Evolutionary conservation across 225 moss, liverwort and hornwort genomes (phyloP).

Genomic region (Climacium dendroides): DNA sequence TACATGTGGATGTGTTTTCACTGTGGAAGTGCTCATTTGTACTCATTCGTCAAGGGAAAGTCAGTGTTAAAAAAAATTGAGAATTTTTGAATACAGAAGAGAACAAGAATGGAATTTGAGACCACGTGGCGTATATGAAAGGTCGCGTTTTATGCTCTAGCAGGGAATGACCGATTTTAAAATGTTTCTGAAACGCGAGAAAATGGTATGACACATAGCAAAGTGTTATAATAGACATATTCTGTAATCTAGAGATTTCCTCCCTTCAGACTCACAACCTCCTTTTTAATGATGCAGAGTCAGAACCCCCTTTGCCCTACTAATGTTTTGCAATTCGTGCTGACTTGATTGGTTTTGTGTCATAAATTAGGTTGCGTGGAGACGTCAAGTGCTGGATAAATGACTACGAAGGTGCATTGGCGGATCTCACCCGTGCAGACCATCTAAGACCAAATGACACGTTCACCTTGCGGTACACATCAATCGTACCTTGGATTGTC

Average conservation of each 20-base stretch:
- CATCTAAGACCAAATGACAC: conserved; percentile 26
- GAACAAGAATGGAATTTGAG: background rate
- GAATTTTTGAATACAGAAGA: background rate
- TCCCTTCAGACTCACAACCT: background rate
- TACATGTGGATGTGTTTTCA: background rate
- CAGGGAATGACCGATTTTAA: background rate
- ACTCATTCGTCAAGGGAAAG: background rate
- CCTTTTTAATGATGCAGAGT: no score
- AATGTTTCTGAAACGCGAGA: background rate
- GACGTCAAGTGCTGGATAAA: conserved; percentile 50
- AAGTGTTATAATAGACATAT: background rate
- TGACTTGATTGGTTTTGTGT: background rate
- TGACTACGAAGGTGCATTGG: conserved; percentile 39
- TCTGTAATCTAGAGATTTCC: background rate
- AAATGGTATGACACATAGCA: background rate
- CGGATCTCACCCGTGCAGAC: conserved; percentile 33
- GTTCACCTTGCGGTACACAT: conserved; percentile 22
- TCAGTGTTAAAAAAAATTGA: background rate
- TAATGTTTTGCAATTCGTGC: background rate
- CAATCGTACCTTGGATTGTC: background rate
- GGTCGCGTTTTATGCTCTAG: background rate
- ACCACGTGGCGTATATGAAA: background rate
- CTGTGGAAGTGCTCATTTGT: background rate
- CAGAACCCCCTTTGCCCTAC: no score
- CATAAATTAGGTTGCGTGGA: conserved; percentile 30